Evolutionary conservation across 83 land plant species (phyloP), one percentile per base, ranked within the genome.

Genomic region (Picea mariana): DNA sequence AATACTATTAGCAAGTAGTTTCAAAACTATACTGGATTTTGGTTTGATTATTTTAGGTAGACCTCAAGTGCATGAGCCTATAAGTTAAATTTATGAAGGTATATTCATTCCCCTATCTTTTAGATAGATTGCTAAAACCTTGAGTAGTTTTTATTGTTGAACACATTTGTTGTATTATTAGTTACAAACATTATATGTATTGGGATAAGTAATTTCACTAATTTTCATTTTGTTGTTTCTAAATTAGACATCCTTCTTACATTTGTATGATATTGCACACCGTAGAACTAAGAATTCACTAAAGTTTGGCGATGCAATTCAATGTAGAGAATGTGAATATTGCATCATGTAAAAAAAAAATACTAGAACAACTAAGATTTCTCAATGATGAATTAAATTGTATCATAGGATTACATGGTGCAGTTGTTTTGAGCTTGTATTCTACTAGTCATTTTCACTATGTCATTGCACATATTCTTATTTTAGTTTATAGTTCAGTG

Each of bases 241-340:
- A 11, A 11, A 61, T 79, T 34, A 38, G 17, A 34, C 24, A 12
- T 59, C 72, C 9, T 79, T 23, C 62, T 62, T 26, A 62, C 44
- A 55, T 34, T 49, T 34, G 62, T 72, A 34, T 58, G 23, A 58
- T 80, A 79, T 81, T 47, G 47, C 27, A 38, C 96, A 96, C 84
- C 93, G 99, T 83, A 98, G 99, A 68, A 90, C 92, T 38, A 98
- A 96, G 85, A 92, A 94, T 84, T 79, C 98, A 3, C 73, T 96
- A 82, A 96, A 96, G 85, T 92, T 92, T 1, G 96, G 98, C 34
- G 99, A 96, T 82, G 99, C 95, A 67, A 96, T 96, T 66, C 99
- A 96, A 84, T 96, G 99, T 83, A 90, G 99, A 61, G 99, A 96
- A 81, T 96, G 98, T 79, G 99, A 96, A 11, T 96, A 96, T 77